A percentile compares a stretch with the other conserved stretches of the same genome.
Evolutionary conservation across 768 basidiomycete genomes (phyloP).

Genomic region (Amanita phalloides): DNA sequence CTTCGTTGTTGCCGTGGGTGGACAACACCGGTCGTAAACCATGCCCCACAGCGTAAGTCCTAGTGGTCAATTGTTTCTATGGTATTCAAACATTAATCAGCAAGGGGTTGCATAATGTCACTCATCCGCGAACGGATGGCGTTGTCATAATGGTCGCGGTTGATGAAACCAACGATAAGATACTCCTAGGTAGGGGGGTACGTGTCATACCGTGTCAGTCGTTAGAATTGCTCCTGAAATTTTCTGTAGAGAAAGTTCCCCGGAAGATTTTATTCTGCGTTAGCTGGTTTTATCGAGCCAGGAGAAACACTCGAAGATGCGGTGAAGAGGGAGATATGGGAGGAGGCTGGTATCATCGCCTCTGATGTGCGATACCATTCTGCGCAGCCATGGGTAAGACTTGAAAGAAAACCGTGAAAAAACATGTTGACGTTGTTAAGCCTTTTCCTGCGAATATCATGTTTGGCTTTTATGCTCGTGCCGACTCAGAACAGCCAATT

Average conservation of each 20-base stretch:
- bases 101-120: slow-evolving; percentile 80
- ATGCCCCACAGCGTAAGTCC: slow-evolving; percentile 58
- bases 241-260: slow-evolving; percentile 51
- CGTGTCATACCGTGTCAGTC: slow-evolving; percentile 15
- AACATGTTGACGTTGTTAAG: slow-evolving; percentile 25
- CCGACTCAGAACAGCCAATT: slow-evolving; percentile 62
- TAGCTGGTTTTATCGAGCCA: slow-evolving; percentile 92
- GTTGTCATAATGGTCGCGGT: slow-evolving; percentile 89
- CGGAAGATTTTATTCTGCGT: slow-evolving; percentile 70
- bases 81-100: slow-evolving; percentile 23
- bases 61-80: neutral
- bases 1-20: slow-evolving; percentile 65
- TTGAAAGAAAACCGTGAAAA: neutral
- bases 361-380: slow-evolving; percentile 81
- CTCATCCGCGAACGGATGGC: slow-evolving; percentile 73
- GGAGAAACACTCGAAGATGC: slow-evolving; percentile 94
- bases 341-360: slow-evolving; percentile 88
- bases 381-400: slow-evolving; percentile 72
- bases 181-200: slow-evolving; percentile 83
- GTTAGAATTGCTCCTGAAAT: neutral
- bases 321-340: slow-evolving; percentile 87
- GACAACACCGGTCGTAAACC: slow-evolving; percentile 51
- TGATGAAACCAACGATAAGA: slow-evolving; percentile 68
- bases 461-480: slow-evolving; percentile 83
- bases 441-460: slow-evolving; percentile 87